Evolutionary conservation across 441 rosid species (phyloP).

Genomic region (Gossypium schwendimanii): DNA sequence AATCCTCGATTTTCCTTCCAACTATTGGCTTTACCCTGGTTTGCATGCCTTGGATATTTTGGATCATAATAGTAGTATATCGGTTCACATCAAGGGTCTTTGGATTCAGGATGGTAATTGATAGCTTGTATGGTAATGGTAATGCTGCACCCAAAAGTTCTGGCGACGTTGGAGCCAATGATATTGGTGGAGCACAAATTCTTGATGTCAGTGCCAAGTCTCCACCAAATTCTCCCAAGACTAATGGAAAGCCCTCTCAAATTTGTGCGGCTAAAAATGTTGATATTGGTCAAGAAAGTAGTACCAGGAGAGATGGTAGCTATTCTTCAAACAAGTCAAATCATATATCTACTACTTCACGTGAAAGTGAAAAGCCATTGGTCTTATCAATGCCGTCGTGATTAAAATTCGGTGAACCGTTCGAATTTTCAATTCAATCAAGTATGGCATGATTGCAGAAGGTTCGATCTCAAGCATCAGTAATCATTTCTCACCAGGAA

Average conservation of each 20-base stretch:
- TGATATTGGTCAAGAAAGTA: not conserved
- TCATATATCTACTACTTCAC: slow-evolving; percentile 10
- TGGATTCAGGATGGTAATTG: slow-evolving; percentile 45
- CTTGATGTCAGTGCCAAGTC: not conserved
- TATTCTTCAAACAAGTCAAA: not conserved
- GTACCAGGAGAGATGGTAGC: not conserved
- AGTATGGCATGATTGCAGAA: not conserved
- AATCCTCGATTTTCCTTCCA: slow-evolving; percentile 41
- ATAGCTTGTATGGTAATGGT: slow-evolving; percentile 22
- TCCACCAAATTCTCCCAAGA: not conserved
- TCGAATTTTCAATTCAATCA: not conserved
- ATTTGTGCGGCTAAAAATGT: not conserved
- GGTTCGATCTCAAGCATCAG: not conserved
- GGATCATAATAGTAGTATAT: slow-evolving; percentile 54
- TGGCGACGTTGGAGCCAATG: not conserved
- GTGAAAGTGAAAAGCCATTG: slow-evolving; percentile 41
- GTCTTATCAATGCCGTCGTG: slow-evolving; percentile 26
- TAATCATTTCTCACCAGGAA: not conserved
- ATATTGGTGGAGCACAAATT: not conserved
- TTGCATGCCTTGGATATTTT: slow-evolving; percentile 75
- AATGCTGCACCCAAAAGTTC: not conserved
- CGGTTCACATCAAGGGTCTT: slow-evolving; percentile 47
- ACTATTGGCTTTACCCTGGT: slow-evolving; percentile 49
- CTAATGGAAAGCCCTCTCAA: not conserved
- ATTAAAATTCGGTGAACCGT: not conserved